Evolutionary conservation across 345 rosid species (phyloP), one percentile per base, ranked within the genome.

Genomic region (Gossypium thurberi): DNA sequence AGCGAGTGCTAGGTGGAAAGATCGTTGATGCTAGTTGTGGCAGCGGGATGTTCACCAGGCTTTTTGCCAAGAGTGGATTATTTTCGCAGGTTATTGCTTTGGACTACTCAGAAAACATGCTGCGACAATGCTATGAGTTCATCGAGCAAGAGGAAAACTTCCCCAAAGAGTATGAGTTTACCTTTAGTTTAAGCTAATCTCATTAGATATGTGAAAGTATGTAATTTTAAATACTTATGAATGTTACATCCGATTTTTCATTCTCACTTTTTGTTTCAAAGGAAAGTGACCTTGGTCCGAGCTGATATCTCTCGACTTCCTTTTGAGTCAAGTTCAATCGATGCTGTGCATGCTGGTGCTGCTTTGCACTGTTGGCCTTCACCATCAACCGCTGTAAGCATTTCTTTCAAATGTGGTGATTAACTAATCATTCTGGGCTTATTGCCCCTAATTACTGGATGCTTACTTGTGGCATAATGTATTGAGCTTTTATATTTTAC

Each of bases 281-380:
- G 98, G 93, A 87, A 90, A 40, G 73, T 89, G 47, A 75, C 85
- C 61, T 78, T 91, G 81, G 96, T 91, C 78, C 87, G 96, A 85
- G 97, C 97, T 17, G 97, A 94, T 74, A 90, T 94, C 40, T 87
- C 94, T 69, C 81, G 96, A 78, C 94, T 94, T 65, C 98, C 98
- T 53, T 89, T 94, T 64, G 70, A 79, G 66, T 79, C 93, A 51
- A 74, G 91, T 77, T 90, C 97, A 12, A 79, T 91, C 17, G 96
- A 94, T 72, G 93, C 96, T 17, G 85, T 94, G 76, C 98, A 91
- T 75, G 98, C 98, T 55, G 98, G 96, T 78, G 96, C 93, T 74
- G 98, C 97, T 75, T 78, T 94, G 57, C 97, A 94, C 81, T 91
- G 98, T 74, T 94, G 98, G 98, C 91, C 98, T 77, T 94, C 97